A percentile compares a stretch with the other conserved stretches of the same genome.
Conservation (phyloP, 139 green algal genomes). For the Pseudopediastrum boryanum region DNA sequence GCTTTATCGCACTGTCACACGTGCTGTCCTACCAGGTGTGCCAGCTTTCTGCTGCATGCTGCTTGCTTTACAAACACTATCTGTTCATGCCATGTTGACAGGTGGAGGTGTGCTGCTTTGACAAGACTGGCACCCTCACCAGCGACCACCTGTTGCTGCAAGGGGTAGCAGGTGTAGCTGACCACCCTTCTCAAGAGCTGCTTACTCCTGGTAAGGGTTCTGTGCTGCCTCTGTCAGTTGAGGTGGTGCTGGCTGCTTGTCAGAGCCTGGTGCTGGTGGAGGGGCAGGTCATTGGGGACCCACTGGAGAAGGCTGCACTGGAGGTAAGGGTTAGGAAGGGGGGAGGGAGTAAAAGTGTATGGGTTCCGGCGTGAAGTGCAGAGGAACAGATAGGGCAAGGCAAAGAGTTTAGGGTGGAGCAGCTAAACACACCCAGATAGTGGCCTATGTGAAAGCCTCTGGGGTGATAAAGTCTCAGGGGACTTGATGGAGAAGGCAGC, state of each 20-base stretch:
- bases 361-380: no score
- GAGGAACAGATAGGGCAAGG: no score
- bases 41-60: no score
- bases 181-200: not conserved
- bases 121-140: constrained; percentile 99
- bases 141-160: constrained; percentile 92
- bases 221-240: constrained; percentile 15
- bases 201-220: no score
- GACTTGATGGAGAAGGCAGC: constrained; percentile 85
- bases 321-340: constrained; percentile 42
- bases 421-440: no score
- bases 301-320: constrained; percentile 81
- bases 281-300: constrained; percentile 82
- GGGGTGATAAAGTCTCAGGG: constrained; percentile 79
- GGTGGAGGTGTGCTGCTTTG: constrained; percentile 97
- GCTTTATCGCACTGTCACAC: no score
- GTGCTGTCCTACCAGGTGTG: no score
- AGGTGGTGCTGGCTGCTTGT: constrained; percentile 84
- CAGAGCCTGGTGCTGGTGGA: constrained; percentile 86
- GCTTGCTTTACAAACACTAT: no score
- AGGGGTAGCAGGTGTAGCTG: constrained; percentile 56
- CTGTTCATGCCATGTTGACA: no score
- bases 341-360: no score
- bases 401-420: no score
- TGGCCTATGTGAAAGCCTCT: no score